These are phyloP conservation scores for Oryza australiensis DNA, from an alignment of 176 grass and related monocot species.

Conservation along the genomic window DNA sequence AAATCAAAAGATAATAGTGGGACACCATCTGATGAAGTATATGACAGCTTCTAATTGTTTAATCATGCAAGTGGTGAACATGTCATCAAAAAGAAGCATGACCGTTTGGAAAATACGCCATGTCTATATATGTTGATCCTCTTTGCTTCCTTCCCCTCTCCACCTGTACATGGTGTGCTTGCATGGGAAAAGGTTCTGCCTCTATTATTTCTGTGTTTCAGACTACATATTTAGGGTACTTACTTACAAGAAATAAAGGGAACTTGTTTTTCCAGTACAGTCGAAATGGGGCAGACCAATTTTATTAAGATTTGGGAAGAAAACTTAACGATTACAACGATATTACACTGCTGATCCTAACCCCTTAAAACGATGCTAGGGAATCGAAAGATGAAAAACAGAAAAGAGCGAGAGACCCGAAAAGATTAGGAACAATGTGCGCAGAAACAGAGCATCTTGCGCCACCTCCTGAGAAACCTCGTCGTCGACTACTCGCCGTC, in stretches of 20 bases:
- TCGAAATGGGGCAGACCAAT: too few species aligned
- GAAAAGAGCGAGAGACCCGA: too few species aligned
- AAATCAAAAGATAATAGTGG: constrained; percentile 45
- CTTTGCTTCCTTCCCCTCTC: constrained; percentile 20
- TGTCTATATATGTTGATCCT: constrained; percentile 27
- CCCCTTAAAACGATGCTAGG: too few species aligned
- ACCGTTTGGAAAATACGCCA: constrained; percentile 28
- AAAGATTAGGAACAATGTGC: too few species aligned
- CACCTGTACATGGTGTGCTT: constrained; percentile 36
- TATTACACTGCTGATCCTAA: too few species aligned
- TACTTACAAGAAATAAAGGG: constrained; percentile 15
- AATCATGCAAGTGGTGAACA: constrained; percentile 49
- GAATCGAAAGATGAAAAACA: too few species aligned
- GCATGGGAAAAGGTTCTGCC: constrained; percentile 31
- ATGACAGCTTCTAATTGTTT: constrained; percentile 38
- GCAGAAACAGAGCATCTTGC: too few species aligned
- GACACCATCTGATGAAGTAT: constrained; percentile 48
- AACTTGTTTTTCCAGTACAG: constrained; percentile 3
- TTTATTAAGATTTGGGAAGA: too few species aligned
- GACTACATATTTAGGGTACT: constrained; percentile 24
- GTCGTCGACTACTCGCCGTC: too few species aligned
- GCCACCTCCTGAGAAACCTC: too few species aligned
- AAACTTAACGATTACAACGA: too few species aligned
- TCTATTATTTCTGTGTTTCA: constrained; percentile 26
- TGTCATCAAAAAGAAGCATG: constrained; percentile 36